A percentile compares a stretch with the other conserved stretches of the same genome.
Evolutionary conservation across 1,284 basidiomycete genomes (phyloP).

Genomic region (Puccinia triticina): DNA sequence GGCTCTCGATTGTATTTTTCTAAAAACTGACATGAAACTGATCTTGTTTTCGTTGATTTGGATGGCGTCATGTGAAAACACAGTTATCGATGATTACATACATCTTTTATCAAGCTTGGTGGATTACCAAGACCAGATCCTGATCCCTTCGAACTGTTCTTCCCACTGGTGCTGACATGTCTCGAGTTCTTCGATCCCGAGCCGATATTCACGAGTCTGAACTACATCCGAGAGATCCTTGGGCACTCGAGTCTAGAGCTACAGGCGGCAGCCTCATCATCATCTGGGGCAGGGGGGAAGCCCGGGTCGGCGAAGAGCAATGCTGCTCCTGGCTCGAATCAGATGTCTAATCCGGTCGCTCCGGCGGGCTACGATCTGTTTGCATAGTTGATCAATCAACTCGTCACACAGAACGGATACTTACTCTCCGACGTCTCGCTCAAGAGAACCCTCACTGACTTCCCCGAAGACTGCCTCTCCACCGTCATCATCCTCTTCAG

Average conservation of each 20-base stretch:
- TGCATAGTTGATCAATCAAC: slow-evolving; percentile 68
- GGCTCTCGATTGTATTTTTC: background rate
- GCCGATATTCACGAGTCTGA: slow-evolving; percentile 78
- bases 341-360: slow-evolving; percentile 23
- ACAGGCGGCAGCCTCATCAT: slow-evolving; percentile 58
- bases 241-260: slow-evolving; percentile 65
- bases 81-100: too few relatives aligned
- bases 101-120: too few relatives aligned
- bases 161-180: too few relatives aligned
- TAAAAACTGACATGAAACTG: background rate
- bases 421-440: too few relatives aligned
- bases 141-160: too few relatives aligned
- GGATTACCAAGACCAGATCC: too few relatives aligned
- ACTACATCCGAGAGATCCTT: slow-evolving; percentile 74
- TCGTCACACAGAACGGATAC: slow-evolving; percentile 78
- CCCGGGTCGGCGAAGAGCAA: slow-evolving; percentile 15
- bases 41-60: too few relatives aligned
- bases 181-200: too few relatives aligned
- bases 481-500: too few relatives aligned
- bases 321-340: background rate
- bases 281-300: slow-evolving; percentile 28
- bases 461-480: too few relatives aligned
- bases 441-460: too few relatives aligned
- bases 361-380: slow-evolving; percentile 52
- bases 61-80: too few relatives aligned